A percentile compares a stretch with the other conserved stretches of the same genome.
phyloP scores from a whole-genome alignment of 495 filamentous ascomycete species.

The Annulohypoxylon stygium region DNA sequence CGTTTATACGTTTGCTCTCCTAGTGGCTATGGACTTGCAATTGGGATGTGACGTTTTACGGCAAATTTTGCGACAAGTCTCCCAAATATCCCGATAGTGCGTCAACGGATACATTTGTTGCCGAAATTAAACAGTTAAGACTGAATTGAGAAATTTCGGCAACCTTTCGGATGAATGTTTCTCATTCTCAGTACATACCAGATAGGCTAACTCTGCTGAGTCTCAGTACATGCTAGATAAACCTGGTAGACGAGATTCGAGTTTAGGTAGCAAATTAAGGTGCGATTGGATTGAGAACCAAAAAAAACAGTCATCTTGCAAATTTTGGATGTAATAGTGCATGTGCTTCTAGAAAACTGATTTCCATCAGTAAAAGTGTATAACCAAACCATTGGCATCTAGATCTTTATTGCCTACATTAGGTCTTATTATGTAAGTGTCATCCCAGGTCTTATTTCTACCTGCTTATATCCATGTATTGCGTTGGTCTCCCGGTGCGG shows the following conservation, averaged over 20 bases:
- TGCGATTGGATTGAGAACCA: neutral
- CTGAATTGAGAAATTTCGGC: conserved; percentile 17
- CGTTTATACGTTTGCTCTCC: conserved; percentile 8
- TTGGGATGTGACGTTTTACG: conserved; percentile 16
- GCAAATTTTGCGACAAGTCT: conserved; percentile 6
- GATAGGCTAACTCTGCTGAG: conserved; percentile 1
- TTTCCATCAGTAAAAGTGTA: neutral
- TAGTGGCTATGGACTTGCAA: conserved; percentile 19
- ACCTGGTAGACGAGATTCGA: neutral
- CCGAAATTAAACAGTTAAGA: conserved; percentile 28
- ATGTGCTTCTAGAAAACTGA: neutral
- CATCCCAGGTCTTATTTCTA: neutral
- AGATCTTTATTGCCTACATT: neutral
- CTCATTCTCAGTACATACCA: neutral
- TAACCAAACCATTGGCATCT: too few relatives aligned
- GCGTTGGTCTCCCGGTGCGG: conserved; percentile 1
- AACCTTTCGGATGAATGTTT: neutral
- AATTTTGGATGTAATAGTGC: neutral
- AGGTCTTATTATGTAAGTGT: neutral
- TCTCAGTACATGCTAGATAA: conserved; percentile 4
- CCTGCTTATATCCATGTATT: neutral
- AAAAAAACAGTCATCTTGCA: neutral
- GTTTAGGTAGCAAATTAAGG: conserved; percentile 1
- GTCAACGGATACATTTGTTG: conserved; percentile 5
- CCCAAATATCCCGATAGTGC: conserved; percentile 6